phyloP scores from a whole-genome alignment of 75 land plant genomes.

The Azolla pinnata region DNA sequence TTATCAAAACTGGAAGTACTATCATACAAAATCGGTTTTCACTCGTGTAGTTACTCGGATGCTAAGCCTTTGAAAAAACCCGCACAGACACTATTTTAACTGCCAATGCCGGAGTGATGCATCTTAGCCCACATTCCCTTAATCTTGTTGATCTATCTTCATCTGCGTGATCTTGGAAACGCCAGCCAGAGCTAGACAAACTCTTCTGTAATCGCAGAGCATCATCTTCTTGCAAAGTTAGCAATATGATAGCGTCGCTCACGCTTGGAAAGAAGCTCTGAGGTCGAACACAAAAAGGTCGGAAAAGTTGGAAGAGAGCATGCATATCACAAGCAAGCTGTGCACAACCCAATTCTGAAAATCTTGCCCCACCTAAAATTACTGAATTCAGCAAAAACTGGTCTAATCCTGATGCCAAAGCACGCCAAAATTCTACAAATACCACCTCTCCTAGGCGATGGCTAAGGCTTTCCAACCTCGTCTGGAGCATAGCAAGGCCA shows the following conservation, averaged over 20 bases:
- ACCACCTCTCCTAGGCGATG: constrained; percentile 50
- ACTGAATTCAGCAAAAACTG: constrained; percentile 47
- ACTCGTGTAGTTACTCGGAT: no score
- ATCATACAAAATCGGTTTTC: no score
- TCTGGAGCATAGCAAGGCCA: constrained; percentile 66
- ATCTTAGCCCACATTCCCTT: constrained; percentile 33
- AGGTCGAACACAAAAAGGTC: constrained; percentile 83
- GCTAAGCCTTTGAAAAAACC: constrained; percentile 12
- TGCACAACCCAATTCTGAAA: constrained; percentile 44
- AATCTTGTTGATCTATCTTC: constrained; percentile 41
- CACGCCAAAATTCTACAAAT: constrained; percentile 66
- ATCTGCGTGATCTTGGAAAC: constrained; percentile 6
- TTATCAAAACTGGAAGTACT: no score
- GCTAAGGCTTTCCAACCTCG: constrained; percentile 39
- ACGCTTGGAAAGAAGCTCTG: constrained; percentile 69
- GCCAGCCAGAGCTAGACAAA: constrained; percentile 7
- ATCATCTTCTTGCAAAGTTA: constrained; percentile 36
- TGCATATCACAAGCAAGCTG: constrained; percentile 48
- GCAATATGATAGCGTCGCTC: constrained; percentile 46
- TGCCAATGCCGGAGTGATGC: constrained; percentile 36
- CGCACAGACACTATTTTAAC: constrained; percentile 44
- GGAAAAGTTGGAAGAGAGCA: constrained; percentile 56
- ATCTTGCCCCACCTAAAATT: constrained; percentile 41
- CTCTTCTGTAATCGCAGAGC: constrained; percentile 13
- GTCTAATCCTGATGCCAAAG: constrained; percentile 58